Evolutionary conservation across 768 basidiomycete species (phyloP), one percentile per base, ranked within the genome.

Genomic region (Termitomyces bulborhizus): DNA sequence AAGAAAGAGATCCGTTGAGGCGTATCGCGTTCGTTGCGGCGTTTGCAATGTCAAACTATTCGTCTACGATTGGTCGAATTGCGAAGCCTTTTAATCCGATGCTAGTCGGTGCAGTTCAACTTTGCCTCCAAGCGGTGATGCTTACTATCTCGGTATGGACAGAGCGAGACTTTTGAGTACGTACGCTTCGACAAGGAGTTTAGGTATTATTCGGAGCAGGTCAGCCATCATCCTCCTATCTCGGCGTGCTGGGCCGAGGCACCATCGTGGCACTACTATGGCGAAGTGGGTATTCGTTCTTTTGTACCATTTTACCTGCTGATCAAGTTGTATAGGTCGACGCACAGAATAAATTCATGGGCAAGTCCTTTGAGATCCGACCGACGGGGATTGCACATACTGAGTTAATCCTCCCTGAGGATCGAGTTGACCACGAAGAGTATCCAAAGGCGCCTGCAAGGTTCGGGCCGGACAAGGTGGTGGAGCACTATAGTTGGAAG

Each of bases 61-160:
- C 91, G 1, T 93, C 90, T 24, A 98, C 95, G 2, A 91, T 96
- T 61, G 95, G 96, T 3, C 82, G 95, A 37, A 97, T 98, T 59
- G 95, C 95, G 12, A 97, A 98, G 69, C 95, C 94, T 1, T 97
- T 97, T 72, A 97, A 97, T 69, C 95, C 93, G 6, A 91, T 96
- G 85, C 81, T 97, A 53, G 89, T 91, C 57, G 50, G 86, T 75
- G 36, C 9, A 13, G 0, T 51, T 44, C 2, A 16, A 32, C 55
- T 41, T 21, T 44, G 37, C 40, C 44, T 18, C 6, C 39, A 8
- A 52, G 31, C 34, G 18, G 43, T 56, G 15, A 51, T 42, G 21
- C 15, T 27, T 41, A 51, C 34, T 34, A 34, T 3, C 34, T 34
- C 42, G 51, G 5, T 48, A 27, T n/a, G 34, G 18, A 3, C 62